Conservation (phyloP, 148 eudicot species). For the Camellia sinensis region DNA sequence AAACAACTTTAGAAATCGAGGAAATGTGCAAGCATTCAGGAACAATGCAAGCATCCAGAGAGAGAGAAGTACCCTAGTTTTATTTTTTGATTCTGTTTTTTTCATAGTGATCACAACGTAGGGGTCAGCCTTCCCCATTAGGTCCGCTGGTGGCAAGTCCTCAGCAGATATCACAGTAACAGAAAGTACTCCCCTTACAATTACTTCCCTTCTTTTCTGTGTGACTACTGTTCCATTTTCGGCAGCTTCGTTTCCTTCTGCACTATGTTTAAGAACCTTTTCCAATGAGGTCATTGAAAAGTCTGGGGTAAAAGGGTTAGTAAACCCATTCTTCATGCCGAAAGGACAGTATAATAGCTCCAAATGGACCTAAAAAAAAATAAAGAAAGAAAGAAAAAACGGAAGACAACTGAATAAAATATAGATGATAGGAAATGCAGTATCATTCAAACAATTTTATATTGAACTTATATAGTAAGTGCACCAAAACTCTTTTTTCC, state of each 20-base stretch:
- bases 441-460: neutral
- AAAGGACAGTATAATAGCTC: slow-evolving; percentile 81
- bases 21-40: neutral
- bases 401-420: neutral
- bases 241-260: slow-evolving; percentile 29
- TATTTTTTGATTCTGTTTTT: slow-evolving; percentile 67
- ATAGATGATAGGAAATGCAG: neutral
- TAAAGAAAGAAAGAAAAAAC: neutral
- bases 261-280: slow-evolving; percentile 61
- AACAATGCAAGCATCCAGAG: neutral
- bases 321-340: slow-evolving; percentile 51
- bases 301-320: slow-evolving; percentile 61
- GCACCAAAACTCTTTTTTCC: neutral
- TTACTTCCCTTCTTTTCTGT: slow-evolving; percentile 57
- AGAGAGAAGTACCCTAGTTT: slow-evolving; percentile 61
- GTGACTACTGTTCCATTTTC: slow-evolving; percentile 42
- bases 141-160: slow-evolving; percentile 73
- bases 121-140: slow-evolving; percentile 93
- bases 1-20: slow-evolving; percentile 1
- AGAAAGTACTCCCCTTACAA: slow-evolving; percentile 88
- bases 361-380: slow-evolving; percentile 74
- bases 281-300: slow-evolving; percentile 80
- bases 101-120: slow-evolving; percentile 74
- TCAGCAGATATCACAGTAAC: slow-evolving; percentile 91
- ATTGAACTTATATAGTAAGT: neutral